phyloP scores from a whole-genome alignment of 2,329 filamentous ascomycete genomes.

The Camillea tinctor region DNA sequence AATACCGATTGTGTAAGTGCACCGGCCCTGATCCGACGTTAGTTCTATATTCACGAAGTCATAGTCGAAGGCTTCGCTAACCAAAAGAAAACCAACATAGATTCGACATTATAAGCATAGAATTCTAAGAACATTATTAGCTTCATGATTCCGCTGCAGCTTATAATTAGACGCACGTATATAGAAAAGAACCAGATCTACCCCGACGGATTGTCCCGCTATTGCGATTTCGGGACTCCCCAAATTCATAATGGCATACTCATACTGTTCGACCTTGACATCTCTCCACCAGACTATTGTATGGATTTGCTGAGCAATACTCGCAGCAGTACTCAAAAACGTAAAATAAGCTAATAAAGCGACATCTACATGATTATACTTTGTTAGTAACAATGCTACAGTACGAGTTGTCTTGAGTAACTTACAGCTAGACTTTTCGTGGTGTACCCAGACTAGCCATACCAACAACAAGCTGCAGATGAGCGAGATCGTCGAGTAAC shows the following conservation, averaged over 20 bases:
- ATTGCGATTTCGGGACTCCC: conserved; percentile 42
- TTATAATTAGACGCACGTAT: conserved; percentile 40
- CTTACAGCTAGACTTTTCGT: conserved; percentile 43
- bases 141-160: neutral
- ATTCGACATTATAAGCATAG: conserved; percentile 50
- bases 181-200: conserved; percentile 46
- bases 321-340: conserved; percentile 36
- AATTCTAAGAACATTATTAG: conserved; percentile 38
- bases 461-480: conserved; percentile 32
- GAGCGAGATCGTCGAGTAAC: conserved; percentile 37
- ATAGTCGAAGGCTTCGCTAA: conserved; percentile 20
- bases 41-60: neutral
- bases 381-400: conserved; percentile 3
- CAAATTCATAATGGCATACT: conserved; percentile 34
- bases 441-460: conserved; percentile 39
- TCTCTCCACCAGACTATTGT: conserved; percentile 40
- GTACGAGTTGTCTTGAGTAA: conserved; percentile 1
- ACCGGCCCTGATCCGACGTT: conserved; percentile 31
- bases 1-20: conserved; percentile 37
- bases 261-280: conserved; percentile 39
- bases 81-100: conserved; percentile 47
- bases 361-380: conserved; percentile 35
- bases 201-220: conserved; percentile 38
- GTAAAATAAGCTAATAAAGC: conserved; percentile 39
- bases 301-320: conserved; percentile 43